Percentiles rank a stretch among this genome's conserved stretches.
phyloP scores from a whole-genome alignment of 2,329 filamentous ascomycete genomes.

The Ustulina deusta region DNA sequence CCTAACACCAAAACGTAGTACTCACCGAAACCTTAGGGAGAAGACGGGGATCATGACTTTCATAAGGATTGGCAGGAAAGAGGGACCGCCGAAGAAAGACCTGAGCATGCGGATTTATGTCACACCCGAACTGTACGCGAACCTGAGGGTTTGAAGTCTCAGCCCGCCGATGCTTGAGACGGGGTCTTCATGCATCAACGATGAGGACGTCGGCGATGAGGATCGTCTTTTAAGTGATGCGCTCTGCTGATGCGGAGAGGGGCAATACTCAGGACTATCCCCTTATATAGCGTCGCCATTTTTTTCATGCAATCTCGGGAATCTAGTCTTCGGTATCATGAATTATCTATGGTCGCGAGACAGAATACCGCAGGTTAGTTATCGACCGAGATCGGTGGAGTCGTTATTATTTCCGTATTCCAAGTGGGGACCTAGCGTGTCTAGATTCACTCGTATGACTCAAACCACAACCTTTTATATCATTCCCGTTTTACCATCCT shows the following conservation, averaged over 20 bases:
- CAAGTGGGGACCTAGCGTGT: constrained; percentile 8
- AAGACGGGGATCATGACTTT: constrained; percentile 1
- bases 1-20: not conserved
- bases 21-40: not conserved
- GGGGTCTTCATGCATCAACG: too few relatives aligned
- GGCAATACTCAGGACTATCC: not conserved
- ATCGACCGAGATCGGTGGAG: constrained; percentile 22
- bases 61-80: not conserved
- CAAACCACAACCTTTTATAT: not conserved
- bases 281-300: not conserved
- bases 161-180: not conserved
- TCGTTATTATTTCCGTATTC: not conserved
- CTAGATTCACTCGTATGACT: constrained; percentile 18
- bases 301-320: not conserved
- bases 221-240: not conserved
- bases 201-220: too few relatives aligned
- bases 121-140: not conserved
- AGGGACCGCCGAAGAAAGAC: not conserved
- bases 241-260: not conserved
- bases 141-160: not conserved
- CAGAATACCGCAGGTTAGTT: not conserved
- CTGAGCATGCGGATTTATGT: constrained; percentile 4
- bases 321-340: not conserved
- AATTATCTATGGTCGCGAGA: not conserved
- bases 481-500: not conserved